Base-by-base conservation (phyloP, 129 eudicot species). In the Cynara cardunculus region DNA sequence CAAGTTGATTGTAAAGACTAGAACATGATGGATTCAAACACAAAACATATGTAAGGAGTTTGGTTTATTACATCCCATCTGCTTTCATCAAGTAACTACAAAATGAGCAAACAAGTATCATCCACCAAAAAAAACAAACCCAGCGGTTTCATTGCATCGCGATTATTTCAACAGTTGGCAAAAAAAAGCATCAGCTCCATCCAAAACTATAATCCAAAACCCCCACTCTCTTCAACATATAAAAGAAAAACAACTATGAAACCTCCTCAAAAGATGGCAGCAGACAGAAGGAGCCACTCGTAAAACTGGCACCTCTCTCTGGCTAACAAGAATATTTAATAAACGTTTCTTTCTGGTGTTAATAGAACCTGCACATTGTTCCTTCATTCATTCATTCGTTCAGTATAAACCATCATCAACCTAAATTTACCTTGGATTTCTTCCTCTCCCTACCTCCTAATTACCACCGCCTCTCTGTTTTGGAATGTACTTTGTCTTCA, bases 401-500 rank as follows among this genome's bases (percentile, higher is more conserved):
- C 56, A 14, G 65, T 56, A 56, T 56, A 56, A 34, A 56, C 65
- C 65, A 56, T 56, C 65, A 56, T 41, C 53, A n/a, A 53, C 13
- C 65, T 19, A 18, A 56, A 56, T 2, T 56, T 56, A 56, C 65
- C 65, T 56, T 7, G 10, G 22, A 53, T 53, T 53, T 53, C 24
- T 18, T 53, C 7, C 64, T 53, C 6, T 13, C 64, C 62, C 59
- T 78, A 34, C 12, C 67, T 83, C 82, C 88, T 85, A 88, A 53
- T 73, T 78, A 69, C 32, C 73, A 1, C 65, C 65, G 24, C 49
- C 76, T 81, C 64, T 87, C 35, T 83, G 87, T 73, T 81, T 87
- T 1, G 87, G 87, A 56, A 85, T 84, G 77, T 87, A 85, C 73
- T 86, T 89, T 12, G 59, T 77, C 78, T 77, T 74, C 77, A 75